A percentile compares a stretch with the other conserved stretches of the same genome.
Conservation (phyloP, 352 stramenopile species). For the Phytophthora rubi region DNA sequence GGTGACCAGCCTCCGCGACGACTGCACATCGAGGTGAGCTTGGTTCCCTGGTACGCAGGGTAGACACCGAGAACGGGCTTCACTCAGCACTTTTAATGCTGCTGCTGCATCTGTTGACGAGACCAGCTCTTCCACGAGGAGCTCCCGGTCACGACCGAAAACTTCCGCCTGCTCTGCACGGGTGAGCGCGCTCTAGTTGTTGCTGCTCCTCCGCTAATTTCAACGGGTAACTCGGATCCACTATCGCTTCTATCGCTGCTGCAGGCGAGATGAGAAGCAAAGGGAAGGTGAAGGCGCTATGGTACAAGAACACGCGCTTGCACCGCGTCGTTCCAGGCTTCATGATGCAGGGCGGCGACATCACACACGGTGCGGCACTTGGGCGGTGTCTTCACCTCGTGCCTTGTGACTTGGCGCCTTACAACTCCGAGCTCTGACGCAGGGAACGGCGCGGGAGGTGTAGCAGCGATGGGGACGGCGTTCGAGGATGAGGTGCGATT, state of each 20-base stretch:
- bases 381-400: not conserved
- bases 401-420: not conserved
- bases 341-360: constrained; percentile 98
- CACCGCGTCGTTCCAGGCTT: constrained; percentile 99
- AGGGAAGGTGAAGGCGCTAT: constrained; percentile 52
- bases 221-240: too few relatives aligned
- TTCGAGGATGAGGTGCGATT: constrained; percentile 95
- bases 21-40: constrained; percentile 65
- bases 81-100: too few relatives aligned
- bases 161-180: constrained; percentile 59
- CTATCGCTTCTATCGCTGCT: not conserved
- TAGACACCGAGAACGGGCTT: too few relatives aligned
- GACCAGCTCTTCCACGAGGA: constrained; percentile 74
- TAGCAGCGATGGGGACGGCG: constrained; percentile 93
- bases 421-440: constrained; percentile 2
- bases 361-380: constrained; percentile 74
- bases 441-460: constrained; percentile 93
- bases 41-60: not conserved
- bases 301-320: constrained; percentile 96
- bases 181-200: constrained; percentile 24
- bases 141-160: constrained; percentile 62
- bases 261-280: constrained; percentile 60
- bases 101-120: not conserved
- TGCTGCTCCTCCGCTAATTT: not conserved
- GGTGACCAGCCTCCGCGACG: constrained; percentile 56